Conservation (phyloP, 176 grass and related monocot genomes). For the Lolium rigidum region DNA sequence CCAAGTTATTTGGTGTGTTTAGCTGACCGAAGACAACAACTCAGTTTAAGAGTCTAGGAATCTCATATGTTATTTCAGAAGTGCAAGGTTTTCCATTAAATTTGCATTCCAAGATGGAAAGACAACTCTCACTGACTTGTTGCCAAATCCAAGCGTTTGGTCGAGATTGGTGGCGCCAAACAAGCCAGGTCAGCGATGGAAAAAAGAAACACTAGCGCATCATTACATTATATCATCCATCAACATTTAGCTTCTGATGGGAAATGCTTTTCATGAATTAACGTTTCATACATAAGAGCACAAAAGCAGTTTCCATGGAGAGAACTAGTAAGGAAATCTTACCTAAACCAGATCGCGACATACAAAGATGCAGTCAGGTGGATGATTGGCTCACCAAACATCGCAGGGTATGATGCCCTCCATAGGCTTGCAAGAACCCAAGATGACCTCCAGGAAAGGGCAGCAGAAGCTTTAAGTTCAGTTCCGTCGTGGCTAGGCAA, state of each 20-base stretch:
- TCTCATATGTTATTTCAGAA: background rate
- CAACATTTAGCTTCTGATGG: constrained; percentile 22
- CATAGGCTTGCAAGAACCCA: constrained; percentile 27
- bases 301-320: constrained; percentile 7
- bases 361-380: constrained; percentile 24
- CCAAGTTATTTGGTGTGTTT: no score
- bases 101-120: background rate
- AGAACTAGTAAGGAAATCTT: constrained; percentile 22
- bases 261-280: constrained; percentile 39
- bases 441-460: constrained; percentile 14
- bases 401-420: constrained; percentile 19
- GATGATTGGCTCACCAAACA: constrained; percentile 29
- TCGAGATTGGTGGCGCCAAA: background rate
- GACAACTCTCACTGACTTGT: background rate
- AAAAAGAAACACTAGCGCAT: background rate
- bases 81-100: background rate
- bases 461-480: constrained; percentile 39
- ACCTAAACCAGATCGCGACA: constrained; percentile 13
- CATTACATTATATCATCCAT: constrained; percentile 6
- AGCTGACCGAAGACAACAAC: background rate
- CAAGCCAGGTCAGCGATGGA: background rate
- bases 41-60: background rate
- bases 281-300: constrained; percentile 2
- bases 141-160: background rate
- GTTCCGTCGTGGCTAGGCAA: constrained; percentile 57